phyloP scores from a whole-genome alignment of 108 stramenopile genomes.

The Parmales sp. region DNA sequence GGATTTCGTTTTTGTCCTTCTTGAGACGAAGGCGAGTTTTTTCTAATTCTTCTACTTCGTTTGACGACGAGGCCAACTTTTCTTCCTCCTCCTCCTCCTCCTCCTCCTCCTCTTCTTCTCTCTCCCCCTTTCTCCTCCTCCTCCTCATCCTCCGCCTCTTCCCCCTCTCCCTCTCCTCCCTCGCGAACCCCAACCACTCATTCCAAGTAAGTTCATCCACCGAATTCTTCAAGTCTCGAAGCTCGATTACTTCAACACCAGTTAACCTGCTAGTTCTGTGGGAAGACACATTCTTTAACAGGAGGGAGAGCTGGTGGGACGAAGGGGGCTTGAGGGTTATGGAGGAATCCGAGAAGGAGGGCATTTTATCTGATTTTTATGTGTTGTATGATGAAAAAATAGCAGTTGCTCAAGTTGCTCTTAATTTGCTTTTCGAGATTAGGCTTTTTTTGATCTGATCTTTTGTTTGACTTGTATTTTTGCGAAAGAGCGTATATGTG shows the following conservation, averaged over 20 bases:
- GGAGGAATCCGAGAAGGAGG: no score
- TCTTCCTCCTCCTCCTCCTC: neutral
- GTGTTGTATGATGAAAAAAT: neutral
- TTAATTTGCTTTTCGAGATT: no score
- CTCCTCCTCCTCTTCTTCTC: neutral
- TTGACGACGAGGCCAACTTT: neutral
- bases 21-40: no score
- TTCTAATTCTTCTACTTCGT: neutral
- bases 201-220: neutral
- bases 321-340: neutral
- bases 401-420: no score
- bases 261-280: neutral
- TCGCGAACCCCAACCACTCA: neutral
- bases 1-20: no score
- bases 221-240: neutral
- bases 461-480: no score
- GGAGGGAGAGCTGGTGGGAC: neutral
- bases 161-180: neutral
- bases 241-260: neutral
- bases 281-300: neutral
- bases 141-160: neutral
- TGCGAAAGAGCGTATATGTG: no score
- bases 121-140: neutral
- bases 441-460: no score
- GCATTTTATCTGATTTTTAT: neutral